Evolutionary conservation across 108 stramenopile genomes (phyloP).

Genomic region (Nitzschia sp.): DNA sequence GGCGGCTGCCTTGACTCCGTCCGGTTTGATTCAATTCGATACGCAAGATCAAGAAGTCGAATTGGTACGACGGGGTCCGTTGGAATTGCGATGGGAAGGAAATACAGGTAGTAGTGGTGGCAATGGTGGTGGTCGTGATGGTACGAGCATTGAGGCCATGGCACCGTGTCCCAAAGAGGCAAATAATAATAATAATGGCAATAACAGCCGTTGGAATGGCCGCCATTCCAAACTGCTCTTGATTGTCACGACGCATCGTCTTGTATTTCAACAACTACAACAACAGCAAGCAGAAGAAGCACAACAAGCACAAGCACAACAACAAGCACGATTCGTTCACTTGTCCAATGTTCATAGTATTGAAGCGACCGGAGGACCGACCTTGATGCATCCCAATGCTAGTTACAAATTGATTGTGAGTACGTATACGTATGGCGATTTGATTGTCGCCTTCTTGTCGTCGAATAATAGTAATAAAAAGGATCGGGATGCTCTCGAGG

Average conservation of each 20-base stretch:
- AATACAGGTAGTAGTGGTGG: no score
- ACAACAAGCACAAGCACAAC: neutral
- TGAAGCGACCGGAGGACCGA: constrained; percentile 45
- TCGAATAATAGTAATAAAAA: constrained; percentile 19
- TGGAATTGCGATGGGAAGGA: constrained; percentile 58
- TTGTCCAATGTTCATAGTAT: constrained; percentile 47
- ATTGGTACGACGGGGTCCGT: constrained; percentile 42
- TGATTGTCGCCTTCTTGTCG: constrained; percentile 54
- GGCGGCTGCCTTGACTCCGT: constrained; percentile 58
- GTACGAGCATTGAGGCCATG: constrained; percentile 38
- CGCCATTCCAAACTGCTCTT: constrained; percentile 16
- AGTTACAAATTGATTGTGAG: constrained; percentile 48
- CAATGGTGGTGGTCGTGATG: no score
- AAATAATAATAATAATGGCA: neutral
- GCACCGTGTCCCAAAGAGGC: constrained; percentile 24
- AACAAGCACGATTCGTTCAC: constrained; percentile 49
- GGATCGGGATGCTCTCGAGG: constrained; percentile 65
- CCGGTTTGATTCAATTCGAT: constrained; percentile 72
- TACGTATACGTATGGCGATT: constrained; percentile 64
- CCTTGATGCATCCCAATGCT: constrained; percentile 35
- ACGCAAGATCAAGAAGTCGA: constrained; percentile 63
- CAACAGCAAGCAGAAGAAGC: constrained; percentile 6
- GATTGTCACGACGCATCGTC: constrained; percentile 65
- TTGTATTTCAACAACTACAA: constrained; percentile 44
- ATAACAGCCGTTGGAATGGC: no score